Evolutionary conservation across 78 protist genomes (phyloP), one percentile per base, ranked within the genome.

Genomic region (Anaeramoeba flamelloides): DNA sequence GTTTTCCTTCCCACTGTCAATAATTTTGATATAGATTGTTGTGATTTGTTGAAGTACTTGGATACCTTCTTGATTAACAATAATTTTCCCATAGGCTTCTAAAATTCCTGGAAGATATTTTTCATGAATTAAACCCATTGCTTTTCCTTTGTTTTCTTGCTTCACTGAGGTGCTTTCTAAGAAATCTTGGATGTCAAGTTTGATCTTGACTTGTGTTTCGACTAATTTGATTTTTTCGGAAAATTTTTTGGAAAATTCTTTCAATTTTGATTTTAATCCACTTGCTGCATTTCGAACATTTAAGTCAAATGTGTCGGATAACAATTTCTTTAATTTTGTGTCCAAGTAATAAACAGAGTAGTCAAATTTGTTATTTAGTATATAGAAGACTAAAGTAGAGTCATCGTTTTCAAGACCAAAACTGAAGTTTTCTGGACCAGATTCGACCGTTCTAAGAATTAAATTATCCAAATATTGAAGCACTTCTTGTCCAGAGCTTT

Each of bases 41-140:
- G n/a, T n/a, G n/a, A n/a, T n/a, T n/a, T n/a, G n/a, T 53, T 53
- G 69, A 53, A 53, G 69, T 53, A 17, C 69, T 53, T 53, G 69
- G 8, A 26, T 53, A 53, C 34, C 8, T 26, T 26, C 17, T 26
- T 53, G 34, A 53, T 53, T 53, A 53, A 53, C 69, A 53, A 17
- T 17, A 53, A 53, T 53, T 53, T 8, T 53, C 17, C 17, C 69
- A 53, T 53, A 53, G 17, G 69, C 69, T 53, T 53, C 17, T 8
- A 26, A 53, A 53, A 53, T 53, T 26, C 17, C 17, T 53, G 69
- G 69, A 26, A 53, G 17, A 53, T 26, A 53, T 53, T 17, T 53
- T 53, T 53, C 69, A 53, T 17, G 8, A 53, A 53, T 53, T 26
- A 53, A 17, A 26, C 17, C 34, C 34, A 53, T 26, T 26, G 17